Evolutionary conservation across 164 flowering plant genomes (phyloP).

Genomic region (Malania oleifera): DNA sequence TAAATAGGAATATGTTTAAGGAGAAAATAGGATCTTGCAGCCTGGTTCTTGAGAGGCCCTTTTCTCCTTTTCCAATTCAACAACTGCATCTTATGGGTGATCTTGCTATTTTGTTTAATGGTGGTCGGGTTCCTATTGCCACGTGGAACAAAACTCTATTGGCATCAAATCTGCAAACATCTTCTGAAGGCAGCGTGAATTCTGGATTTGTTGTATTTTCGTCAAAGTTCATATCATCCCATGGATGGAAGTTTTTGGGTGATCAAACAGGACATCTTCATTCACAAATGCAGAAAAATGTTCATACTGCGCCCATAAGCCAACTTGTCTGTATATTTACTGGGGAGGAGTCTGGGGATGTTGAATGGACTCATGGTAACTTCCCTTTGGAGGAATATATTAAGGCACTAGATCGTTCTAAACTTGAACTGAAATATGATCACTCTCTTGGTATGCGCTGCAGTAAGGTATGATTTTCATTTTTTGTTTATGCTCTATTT

Average conservation of each 20-base stretch:
- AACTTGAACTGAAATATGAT: conserved; percentile 78
- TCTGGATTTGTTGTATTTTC: conserved; percentile 69
- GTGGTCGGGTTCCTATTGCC: conserved; percentile 63
- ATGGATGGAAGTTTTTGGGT: conserved; percentile 52
- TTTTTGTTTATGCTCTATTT: conserved; percentile 6
- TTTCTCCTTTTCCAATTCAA: conserved; percentile 85
- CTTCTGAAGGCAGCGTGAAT: conserved; percentile 47
- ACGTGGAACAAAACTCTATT: conserved; percentile 55
- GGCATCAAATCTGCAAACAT: conserved; percentile 43
- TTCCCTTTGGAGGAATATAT: conserved; percentile 86
- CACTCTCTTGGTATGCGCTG: conserved; percentile 88
- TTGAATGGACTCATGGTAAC: conserved; percentile 85
- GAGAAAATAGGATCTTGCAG: conserved; percentile 60
- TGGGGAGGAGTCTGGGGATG: conserved; percentile 58
- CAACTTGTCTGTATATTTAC: conserved; percentile 60
- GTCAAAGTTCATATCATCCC: conserved; percentile 46
- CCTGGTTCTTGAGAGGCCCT: conserved; percentile 82
- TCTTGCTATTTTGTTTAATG: conserved; percentile 51
- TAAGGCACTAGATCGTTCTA: conserved; percentile 81
- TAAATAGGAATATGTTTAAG: conserved; percentile 59
- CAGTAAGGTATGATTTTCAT: conserved; percentile 61
- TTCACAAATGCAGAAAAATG: conserved; percentile 20
- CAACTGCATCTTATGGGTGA: conserved; percentile 44
- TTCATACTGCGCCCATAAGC: conserved; percentile 26
- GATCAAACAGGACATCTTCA: conserved; percentile 27